phyloP scores from a whole-genome alignment of 768 basidiomycete genomes.

The Galerina marginata region DNA sequence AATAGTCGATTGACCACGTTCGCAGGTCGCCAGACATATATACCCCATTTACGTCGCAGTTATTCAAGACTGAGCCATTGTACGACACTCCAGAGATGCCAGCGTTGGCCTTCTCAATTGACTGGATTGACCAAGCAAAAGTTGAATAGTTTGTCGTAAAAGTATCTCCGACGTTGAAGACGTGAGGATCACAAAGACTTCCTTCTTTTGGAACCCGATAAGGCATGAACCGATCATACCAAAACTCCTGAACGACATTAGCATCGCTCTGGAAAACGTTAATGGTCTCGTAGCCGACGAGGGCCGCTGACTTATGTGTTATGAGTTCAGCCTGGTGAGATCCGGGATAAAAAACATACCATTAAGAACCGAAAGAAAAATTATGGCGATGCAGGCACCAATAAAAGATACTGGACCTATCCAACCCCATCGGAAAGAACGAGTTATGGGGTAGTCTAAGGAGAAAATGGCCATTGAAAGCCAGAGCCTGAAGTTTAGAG shows the following conservation, averaged over 20 bases:
- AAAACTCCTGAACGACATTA: conserved; percentile 21
- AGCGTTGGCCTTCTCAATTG: conserved; percentile 18
- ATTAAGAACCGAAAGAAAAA: conserved; percentile 21
- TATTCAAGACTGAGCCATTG: conserved; percentile 21
- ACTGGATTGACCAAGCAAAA: conserved; percentile 25
- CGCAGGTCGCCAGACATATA: conserved; percentile 23
- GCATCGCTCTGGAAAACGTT: conserved; percentile 23
- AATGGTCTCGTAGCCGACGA: conserved; percentile 29
- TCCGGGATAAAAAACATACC: conserved; percentile 6
- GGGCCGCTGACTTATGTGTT: conserved; percentile 14
- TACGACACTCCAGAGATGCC: conserved; percentile 24
- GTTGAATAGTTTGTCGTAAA: conserved; percentile 26
- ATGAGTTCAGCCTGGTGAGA: neutral
- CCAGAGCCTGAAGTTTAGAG: too few species aligned
- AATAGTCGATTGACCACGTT: conserved; percentile 22
- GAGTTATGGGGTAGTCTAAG: conserved; percentile 20
- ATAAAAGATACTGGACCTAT: conserved; percentile 1
- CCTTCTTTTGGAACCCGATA: neutral
- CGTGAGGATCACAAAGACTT: conserved; percentile 20
- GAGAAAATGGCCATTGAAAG: neutral
- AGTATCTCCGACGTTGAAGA: conserved; percentile 26
- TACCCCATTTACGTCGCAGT: conserved; percentile 26
- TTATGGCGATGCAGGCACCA: conserved; percentile 15
- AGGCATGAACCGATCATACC: conserved; percentile 25
- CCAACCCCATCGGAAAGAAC: conserved; percentile 11